Base-by-base conservation (phyloP, 2,329 filamentous ascomycete species). In the Trichophyton verrucosum region DNA sequence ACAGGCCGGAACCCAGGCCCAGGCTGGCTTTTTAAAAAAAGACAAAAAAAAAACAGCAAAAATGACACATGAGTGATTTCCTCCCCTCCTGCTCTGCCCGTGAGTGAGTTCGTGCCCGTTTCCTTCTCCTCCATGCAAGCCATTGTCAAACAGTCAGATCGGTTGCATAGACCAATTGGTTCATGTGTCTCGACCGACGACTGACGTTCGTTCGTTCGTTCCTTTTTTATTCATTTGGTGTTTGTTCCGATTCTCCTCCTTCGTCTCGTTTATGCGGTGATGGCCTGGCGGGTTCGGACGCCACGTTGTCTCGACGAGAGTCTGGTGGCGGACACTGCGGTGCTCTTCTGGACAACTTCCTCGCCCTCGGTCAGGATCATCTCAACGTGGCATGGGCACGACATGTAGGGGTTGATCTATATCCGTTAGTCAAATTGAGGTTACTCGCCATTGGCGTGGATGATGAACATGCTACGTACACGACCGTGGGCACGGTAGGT, bases 401-500 rank as follows among this genome's bases (percentile, higher is more conserved):
- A 96, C 95, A 99, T 97, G 86, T 97, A 99, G 67, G 94, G 94
- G 87, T 99, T 99, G 84, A 99, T 99, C 91, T 96, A 65, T 51
- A 13, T 2, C n/a, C 7, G 57, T 58, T 44, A 53, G 53, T 30
- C 6, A 30, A 30, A 7, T 61, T 15, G 42, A 20, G 42, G 15
- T 47, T 17, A 59, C 1, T 36, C 9, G 17, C 24, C 22, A n/a
- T 7, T 36, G 11, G 13, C 17, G 36, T 53, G 15, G 17, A 22
- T 36, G n/a, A 24, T 36, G n/a, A 24, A 59, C 61, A 62, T 72
- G 27, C 27, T 30, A 90, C 91, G 74, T 95, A 96, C 92, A 84
- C 94, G 91, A 86, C 94, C 94, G 86, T 99, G 94, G 68, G 95
- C 95, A 86, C 94, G 91, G 89, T 99, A 99, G 77, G 94, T 99